Conservation (phyloP, 805 yeast genomes). For the Huiozyma naganishii region DNA sequence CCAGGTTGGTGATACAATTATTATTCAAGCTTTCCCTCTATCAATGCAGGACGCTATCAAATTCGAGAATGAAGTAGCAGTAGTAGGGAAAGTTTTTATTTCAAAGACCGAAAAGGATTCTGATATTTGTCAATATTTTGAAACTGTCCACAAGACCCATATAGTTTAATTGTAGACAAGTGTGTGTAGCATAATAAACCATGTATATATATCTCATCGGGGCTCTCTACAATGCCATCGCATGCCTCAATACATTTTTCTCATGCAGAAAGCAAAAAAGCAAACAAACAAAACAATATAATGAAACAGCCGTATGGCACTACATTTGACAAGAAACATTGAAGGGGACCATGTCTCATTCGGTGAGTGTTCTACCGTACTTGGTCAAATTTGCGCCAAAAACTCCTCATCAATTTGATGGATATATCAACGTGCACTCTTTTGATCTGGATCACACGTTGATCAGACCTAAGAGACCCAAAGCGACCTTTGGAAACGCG, state of each 20-base stretch:
- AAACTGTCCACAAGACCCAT: conserved; percentile 48
- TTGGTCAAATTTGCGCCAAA: conserved; percentile 34
- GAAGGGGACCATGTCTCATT: conserved; percentile 13
- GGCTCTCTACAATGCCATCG: no score
- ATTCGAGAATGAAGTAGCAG: conserved; percentile 61
- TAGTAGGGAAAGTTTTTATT: conserved; percentile 31
- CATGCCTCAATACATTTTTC: no score
- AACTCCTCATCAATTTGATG: not conserved
- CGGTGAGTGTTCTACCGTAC: conserved; percentile 32
- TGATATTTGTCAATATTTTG: conserved; percentile 52
- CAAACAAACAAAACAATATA: not conserved
- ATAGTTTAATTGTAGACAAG: not conserved
- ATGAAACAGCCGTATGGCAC: no score
- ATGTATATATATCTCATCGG: not conserved
- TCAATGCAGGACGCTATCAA: conserved; percentile 55
- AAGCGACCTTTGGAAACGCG: conserved; percentile 44
- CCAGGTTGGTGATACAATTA: conserved; percentile 32
- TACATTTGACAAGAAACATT: not conserved
- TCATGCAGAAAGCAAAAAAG: no score
- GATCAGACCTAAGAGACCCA: conserved; percentile 40
- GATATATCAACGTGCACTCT: conserved; percentile 37
- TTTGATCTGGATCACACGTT: conserved; percentile 85
- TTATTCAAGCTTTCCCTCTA: conserved; percentile 50
- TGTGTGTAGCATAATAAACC: not conserved
- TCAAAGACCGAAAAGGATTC: conserved; percentile 21